A percentile compares a stretch with the other conserved stretches of the same genome.
Conservation (phyloP, 2,329 filamentous ascomycete genomes). For the Xylaria sp. region DNA sequence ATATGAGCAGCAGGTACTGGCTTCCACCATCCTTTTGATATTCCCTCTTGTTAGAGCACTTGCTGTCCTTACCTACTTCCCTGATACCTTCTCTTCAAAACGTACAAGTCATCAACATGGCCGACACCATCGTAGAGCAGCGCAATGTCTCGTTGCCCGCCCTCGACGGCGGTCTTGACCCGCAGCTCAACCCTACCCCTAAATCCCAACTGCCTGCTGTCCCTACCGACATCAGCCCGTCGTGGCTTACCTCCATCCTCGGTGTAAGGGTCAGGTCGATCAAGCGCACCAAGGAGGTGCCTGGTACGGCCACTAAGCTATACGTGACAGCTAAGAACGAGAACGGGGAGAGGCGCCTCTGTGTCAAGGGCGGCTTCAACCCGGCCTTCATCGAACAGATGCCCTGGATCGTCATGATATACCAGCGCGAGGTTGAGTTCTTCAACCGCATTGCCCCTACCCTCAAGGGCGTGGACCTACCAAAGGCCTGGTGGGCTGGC, state of each 20-base stretch:
- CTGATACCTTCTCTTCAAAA: not conserved
- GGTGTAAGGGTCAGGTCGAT: constrained; percentile 29
- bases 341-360: constrained; percentile 27
- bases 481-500: constrained; percentile 35
- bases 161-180: not conserved
- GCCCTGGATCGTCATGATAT: constrained; percentile 36
- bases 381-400: constrained; percentile 35
- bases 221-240: constrained; percentile 33
- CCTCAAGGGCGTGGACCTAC: constrained; percentile 33
- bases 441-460: constrained; percentile 36
- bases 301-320: constrained; percentile 36
- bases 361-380: constrained; percentile 39
- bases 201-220: constrained; percentile 25
- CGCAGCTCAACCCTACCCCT: not conserved
- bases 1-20: not conserved
- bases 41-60: not conserved
- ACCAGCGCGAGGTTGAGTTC: constrained; percentile 38
- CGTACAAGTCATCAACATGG: constrained; percentile 3
- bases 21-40: not conserved
- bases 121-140: constrained; percentile 19
- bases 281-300: constrained; percentile 26
- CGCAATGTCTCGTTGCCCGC: constrained; percentile 1
- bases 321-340: constrained; percentile 32
- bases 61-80: not conserved
- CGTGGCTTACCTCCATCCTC: constrained; percentile 34